Base-by-base conservation (phyloP, 1,139 yeast species). In the Kodamaea sp. region DNA sequence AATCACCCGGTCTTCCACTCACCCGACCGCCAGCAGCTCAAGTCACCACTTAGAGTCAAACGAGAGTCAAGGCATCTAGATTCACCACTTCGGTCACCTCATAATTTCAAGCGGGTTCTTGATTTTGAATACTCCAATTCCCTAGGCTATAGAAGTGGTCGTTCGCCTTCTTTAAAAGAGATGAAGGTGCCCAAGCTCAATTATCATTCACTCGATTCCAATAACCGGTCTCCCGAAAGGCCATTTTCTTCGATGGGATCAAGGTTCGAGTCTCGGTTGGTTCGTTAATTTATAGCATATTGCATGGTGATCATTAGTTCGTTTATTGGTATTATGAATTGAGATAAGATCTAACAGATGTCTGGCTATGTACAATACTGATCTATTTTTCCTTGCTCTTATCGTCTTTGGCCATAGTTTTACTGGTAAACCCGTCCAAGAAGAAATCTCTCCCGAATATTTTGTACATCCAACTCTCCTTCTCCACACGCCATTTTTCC, bases 401-500 rank as follows among this genome's bases (percentile, higher is more conserved):
- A 20, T 29, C 27, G n/a, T 35, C 35, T 18, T 38, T 38, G 13
- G 48, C 47, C 65, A 69, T 63, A 4, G 76, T 67, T 38, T 57
- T 63, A 43, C 74, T 68, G 11, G 76, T 70, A 37, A 67, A 66
- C 13, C 76, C 76, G 37, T 70, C 76, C 35, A 68, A 54, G 43
- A 65, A 70, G 51, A 63, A 69, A 40, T 70, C 76, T 33, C 50
- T 55, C 1, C 76, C 76, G 46, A 70, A 70, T 11, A 70, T 34
- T 42, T 53, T 59, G 46, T 66, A 69, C 64, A 61, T 55, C 38
- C 59, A 46, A 40, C 71, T 63, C 28, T 63, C 52, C 43, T 53
- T 59, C 44, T 70, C 76, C 4, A 57, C 62, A 29, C 51, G 46
- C 69, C 70, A 64, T 43, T 70, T 70, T 44, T 70, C 76, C 3